Evolutionary conservation across 1,284 basidiomycete genomes (phyloP), one percentile per base, ranked within the genome.

Genomic region (Cerioporus squamosus): DNA sequence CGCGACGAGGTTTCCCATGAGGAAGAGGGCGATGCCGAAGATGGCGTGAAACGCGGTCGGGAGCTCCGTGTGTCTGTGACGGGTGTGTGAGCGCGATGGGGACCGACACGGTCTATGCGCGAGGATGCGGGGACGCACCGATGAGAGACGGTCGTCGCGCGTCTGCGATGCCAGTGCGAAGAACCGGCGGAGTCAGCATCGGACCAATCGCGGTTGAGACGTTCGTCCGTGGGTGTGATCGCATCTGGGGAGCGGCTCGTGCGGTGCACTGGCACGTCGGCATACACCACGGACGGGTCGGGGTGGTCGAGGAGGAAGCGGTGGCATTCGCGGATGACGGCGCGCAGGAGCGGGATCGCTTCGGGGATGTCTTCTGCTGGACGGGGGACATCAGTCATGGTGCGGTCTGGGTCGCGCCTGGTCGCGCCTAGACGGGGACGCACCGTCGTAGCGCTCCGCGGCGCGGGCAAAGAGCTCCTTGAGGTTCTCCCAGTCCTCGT

Each of bases 301-400:
- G 79, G 75, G 65, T 83, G 81, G 31, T 74, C 70, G 31, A 76
- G 63, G 52, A 86, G 75, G 60, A 87, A 83, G 36, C 83, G 79
- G 68, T 85, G 82, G 68, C 84, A 88, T 70, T 87, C 85, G 63
- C 86, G 84, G 5, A 88, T 79, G 52, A 88, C 83, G 5, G 81
- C 85, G 40, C 86, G 79, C 42, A 88, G 72, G 5, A 86, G 75
- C 0, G 83, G 79, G 5, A 85, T 72, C 1, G 83, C 79, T 55
- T 83, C 80, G 33, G 69, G 60, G 18, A 76, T 66, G 54, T 82
- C 78, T 60, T 81, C 80, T 51, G 71, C 84, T 85, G 63, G 24
- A 47, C 18, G 47, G 50, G 24, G 12, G 33, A 7, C 3, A 12
- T 36, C 14, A 29, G 14, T n/a, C n/a, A n/a, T n/a, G n/a, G n/a